Percentiles rank a stretch among this genome's conserved stretches.
phyloP scores from a whole-genome alignment of 352 stramenopile genomes.

The Aphanomyces astaci region DNA sequence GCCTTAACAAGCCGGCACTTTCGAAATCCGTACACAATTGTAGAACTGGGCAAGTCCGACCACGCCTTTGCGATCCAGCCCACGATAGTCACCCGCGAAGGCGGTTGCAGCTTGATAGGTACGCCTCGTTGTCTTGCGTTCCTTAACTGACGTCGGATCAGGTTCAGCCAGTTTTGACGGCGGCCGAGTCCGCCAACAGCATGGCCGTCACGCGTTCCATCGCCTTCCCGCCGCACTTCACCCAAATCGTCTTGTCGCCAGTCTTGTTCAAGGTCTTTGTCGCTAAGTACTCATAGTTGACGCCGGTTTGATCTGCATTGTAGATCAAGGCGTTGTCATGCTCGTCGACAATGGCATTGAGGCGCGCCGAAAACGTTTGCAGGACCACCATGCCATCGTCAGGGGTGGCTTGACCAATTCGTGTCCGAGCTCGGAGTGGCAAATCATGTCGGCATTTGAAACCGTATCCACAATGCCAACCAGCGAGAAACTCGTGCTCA shows the following conservation, averaged over 20 bases:
- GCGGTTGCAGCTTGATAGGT: not conserved
- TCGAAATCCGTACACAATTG: slow-evolving; percentile 5
- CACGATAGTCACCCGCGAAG: not conserved
- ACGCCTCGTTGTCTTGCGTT: not conserved
- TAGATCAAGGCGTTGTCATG: slow-evolving; percentile 1
- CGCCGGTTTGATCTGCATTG: slow-evolving; percentile 29
- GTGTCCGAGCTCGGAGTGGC: slow-evolving; percentile 12
- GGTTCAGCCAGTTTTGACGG: slow-evolving; percentile 12
- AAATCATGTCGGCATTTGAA: slow-evolving; percentile 24
- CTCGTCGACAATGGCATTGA: not conserved
- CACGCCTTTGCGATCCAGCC: slow-evolving; percentile 3
- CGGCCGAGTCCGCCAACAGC: slow-evolving; percentile 25
- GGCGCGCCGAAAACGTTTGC: not conserved
- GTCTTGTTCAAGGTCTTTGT: slow-evolving; percentile 26
- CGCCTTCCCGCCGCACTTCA: slow-evolving; percentile 21
- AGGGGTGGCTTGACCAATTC: slow-evolving; percentile 17
- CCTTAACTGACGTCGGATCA: not conserved
- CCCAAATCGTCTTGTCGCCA: slow-evolving; percentile 28
- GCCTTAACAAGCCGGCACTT: not conserved
- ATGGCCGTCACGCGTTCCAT: slow-evolving; percentile 28
- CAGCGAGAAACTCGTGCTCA: not conserved
- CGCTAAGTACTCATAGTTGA: slow-evolving; percentile 31
- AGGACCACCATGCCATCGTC: slow-evolving; percentile 8
- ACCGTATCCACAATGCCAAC: slow-evolving; percentile 12
- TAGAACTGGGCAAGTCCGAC: not conserved